Evolutionary conservation across 192 early-diverging fungal genomes (phyloP), one percentile per base, ranked within the genome.

Genomic region (Coemansia reversa): DNA sequence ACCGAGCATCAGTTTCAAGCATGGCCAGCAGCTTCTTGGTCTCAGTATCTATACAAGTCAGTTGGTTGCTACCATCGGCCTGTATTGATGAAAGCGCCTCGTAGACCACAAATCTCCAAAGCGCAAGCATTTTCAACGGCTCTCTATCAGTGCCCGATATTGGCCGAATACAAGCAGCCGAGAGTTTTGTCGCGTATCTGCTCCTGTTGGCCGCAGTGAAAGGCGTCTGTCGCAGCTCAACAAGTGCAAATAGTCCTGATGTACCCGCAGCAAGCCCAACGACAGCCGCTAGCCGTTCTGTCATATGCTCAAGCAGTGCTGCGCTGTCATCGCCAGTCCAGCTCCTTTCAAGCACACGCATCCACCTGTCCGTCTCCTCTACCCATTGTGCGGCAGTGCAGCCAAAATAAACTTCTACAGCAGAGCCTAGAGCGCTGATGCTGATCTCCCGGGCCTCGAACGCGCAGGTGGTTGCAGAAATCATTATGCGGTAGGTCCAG

Each of bases 341-440:
- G 27, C 53, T 29, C 50, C 22, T 20, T 32, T 19, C 49, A 42
- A 72, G 59, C 6, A 32, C 54, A 30, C 48, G 57, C 25, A 39
- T 19, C 20, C 48, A 62, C 6, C 51, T 45, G n/a, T 22, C 45
- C 16, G 60, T 60, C 30, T 62, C 66, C 12, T 56, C 54, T 2
- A 69, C 73, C 73, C 73, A 75, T 45, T 69, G 54, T 4, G 67
- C 51, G 0, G 73, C 73, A 11, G 67, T 24, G 58, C 73, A 75
- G 16, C 73, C 73, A 58, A 75, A 75, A 53, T 62, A 69, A 18
- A 28, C 48, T 5, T 75, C 67, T 3, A 62, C 66, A 2, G 24
- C 54, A 16, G 67, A 4, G 7, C 73, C 73, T 12, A 75, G 54
- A 1, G 65, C 54, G 8, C 66, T 58, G 22, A 45, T 53, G 0